phyloP scores from a whole-genome alignment of 2,329 filamentous ascomycete genomes.

The Trichophyton mentagrophytes region DNA sequence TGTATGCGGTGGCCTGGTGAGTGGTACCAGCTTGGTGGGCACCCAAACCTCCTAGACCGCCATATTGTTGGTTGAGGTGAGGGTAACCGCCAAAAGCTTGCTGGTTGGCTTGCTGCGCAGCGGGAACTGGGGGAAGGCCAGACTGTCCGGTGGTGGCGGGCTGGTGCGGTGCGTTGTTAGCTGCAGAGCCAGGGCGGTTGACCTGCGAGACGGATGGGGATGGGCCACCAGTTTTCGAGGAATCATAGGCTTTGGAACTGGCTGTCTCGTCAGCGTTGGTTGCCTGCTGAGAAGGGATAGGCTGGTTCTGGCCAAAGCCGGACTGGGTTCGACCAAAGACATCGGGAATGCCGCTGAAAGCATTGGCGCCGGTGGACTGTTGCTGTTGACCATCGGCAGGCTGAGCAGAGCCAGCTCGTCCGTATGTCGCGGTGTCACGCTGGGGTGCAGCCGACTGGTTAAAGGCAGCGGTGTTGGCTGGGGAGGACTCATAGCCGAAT shows the following conservation, averaged over 20 bases:
- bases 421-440: slow-evolving; percentile 45
- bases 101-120: slow-evolving; percentile 37
- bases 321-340: slow-evolving; percentile 47
- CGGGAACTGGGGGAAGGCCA: slow-evolving; percentile 43
- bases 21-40: slow-evolving; percentile 31
- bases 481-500: slow-evolving; percentile 54
- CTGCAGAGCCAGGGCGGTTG: slow-evolving; percentile 50
- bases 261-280: slow-evolving; percentile 40
- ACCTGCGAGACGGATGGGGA: slow-evolving; percentile 50
- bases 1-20: slow-evolving; percentile 30
- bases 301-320: slow-evolving; percentile 45
- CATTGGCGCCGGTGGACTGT: slow-evolving; percentile 36
- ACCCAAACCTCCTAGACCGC: slow-evolving; percentile 28
- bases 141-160: slow-evolving; percentile 34
- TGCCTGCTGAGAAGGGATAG: slow-evolving; percentile 37
- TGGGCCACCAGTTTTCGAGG: slow-evolving; percentile 45
- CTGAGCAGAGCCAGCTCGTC: slow-evolving; percentile 45
- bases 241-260: slow-evolving; percentile 41
- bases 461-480: slow-evolving; percentile 43
- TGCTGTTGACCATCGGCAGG: slow-evolving; percentile 42
- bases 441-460: slow-evolving; percentile 29
- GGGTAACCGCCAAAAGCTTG: slow-evolving; percentile 47
- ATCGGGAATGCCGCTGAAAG: slow-evolving; percentile 44
- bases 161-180: slow-evolving; percentile 45
- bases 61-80: slow-evolving; percentile 41